Evolutionary conservation across 2,329 filamentous ascomycete species (phyloP).

Genomic region (Nigrospora osmanthi): DNA sequence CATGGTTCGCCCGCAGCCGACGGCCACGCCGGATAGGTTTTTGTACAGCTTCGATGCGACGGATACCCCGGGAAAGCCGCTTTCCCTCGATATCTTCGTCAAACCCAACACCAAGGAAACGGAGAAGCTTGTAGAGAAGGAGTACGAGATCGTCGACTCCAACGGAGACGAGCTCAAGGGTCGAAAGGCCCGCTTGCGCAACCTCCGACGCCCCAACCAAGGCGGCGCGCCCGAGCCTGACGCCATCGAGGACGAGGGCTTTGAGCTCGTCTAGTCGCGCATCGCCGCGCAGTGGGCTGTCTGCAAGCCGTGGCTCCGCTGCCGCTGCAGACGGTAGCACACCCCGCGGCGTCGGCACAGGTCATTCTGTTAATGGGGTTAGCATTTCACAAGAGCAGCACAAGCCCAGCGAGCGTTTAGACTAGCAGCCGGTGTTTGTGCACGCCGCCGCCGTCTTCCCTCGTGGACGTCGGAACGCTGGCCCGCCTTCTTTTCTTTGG

Average conservation of each 20-base stretch:
- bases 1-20: conserved; percentile 5
- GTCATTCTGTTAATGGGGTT: too few species aligned
- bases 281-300: neutral
- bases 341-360: too few species aligned
- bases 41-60: conserved; percentile 35
- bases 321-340: too few species aligned
- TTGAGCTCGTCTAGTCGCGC: conserved; percentile 27
- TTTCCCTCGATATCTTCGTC: conserved; percentile 30
- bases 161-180: conserved; percentile 36
- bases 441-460: neutral
- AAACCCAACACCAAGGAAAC: conserved; percentile 29
- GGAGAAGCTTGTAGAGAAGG: conserved; percentile 36
- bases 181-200: conserved; percentile 29
- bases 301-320: too few species aligned
- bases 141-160: conserved; percentile 38
- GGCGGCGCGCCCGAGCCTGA: conserved; percentile 12
- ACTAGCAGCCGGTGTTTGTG: too few species aligned
- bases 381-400: too few species aligned
- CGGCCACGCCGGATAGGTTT: conserved; percentile 20
- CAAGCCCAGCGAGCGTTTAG: too few species aligned
- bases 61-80: conserved; percentile 27
- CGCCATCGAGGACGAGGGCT: conserved; percentile 30
- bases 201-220: conserved; percentile 25
- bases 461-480: neutral
- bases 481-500: conserved; percentile 2